Conservation (phyloP, 2,329 filamentous ascomycete genomes). For the Lasiodiplodia sp. region DNA sequence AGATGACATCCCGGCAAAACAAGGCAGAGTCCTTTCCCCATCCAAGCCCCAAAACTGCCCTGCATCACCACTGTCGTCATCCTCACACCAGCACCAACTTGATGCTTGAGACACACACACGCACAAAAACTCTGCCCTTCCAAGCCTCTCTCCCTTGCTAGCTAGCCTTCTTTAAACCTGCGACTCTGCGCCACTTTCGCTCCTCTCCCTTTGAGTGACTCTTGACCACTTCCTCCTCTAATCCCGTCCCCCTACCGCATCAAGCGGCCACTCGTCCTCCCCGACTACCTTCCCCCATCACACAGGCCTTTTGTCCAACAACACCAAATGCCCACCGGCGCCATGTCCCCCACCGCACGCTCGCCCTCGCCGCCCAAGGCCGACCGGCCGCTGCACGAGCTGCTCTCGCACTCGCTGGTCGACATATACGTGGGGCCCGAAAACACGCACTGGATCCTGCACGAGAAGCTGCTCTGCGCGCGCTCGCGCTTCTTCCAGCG, state of each 20-base stretch:
- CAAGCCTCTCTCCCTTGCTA: background rate
- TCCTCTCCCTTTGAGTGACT: background rate
- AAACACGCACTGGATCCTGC: slow-evolving; percentile 63
- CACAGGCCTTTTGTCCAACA: background rate
- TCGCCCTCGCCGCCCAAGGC: background rate
- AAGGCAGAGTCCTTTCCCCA: slow-evolving; percentile 20
- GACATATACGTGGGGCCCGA: slow-evolving; percentile 63
- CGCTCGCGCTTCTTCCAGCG: slow-evolving; percentile 62
- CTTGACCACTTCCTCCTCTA: background rate
- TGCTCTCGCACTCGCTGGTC: slow-evolving; percentile 62
- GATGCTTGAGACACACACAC: slow-evolving; percentile 7
- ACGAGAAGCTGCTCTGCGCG: slow-evolving; percentile 64
- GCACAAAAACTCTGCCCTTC: slow-evolving; percentile 7
- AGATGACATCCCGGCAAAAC: slow-evolving; percentile 26
- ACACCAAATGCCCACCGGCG: background rate
- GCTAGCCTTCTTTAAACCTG: background rate
- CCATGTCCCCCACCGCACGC: slow-evolving; percentile 7
- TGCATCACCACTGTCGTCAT: slow-evolving; percentile 28
- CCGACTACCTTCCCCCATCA: background rate
- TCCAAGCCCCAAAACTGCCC: background rate
- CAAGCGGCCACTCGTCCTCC: too few relatives aligned
- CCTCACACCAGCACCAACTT: slow-evolving; percentile 2
- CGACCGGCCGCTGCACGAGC: slow-evolving; percentile 44
- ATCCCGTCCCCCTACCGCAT: background rate
- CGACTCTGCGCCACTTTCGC: background rate